Conservation (phyloP, 2,329 filamentous ascomycete genomes). For the Fusarium algeriense region DNA sequence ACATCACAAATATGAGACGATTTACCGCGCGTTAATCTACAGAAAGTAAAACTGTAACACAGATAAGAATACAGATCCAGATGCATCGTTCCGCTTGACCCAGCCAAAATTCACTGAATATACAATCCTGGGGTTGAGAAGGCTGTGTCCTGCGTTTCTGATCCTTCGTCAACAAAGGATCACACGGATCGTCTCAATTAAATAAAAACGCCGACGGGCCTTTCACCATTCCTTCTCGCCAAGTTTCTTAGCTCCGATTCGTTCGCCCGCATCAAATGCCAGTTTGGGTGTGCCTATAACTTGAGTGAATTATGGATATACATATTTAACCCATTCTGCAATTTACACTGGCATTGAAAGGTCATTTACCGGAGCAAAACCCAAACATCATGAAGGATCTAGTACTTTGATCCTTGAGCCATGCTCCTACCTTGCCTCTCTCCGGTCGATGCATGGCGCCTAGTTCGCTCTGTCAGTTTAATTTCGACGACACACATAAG, state of each 20-base stretch:
- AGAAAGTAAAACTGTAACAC: background rate
- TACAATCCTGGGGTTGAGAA: background rate
- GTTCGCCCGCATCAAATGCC: background rate
- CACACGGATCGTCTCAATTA: conserved; percentile 32
- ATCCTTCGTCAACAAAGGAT: conserved; percentile 27
- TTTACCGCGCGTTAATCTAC: background rate
- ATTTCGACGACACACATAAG: background rate
- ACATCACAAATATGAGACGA: conserved; percentile 1
- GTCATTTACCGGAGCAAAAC: background rate
- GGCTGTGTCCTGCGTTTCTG: conserved; percentile 16
- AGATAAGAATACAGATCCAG: background rate
- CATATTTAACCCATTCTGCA: conserved; percentile 22
- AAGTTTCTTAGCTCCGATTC: conserved; percentile 12
- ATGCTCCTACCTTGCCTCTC: background rate
- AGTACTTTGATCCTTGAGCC: background rate
- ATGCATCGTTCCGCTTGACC: background rate
- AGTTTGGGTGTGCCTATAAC: background rate
- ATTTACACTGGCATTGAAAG: conserved; percentile 11
- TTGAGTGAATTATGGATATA: background rate
- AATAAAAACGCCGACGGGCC: conserved; percentile 9
- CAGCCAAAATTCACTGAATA: background rate
- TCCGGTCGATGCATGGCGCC: background rate
- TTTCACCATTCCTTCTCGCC: conserved; percentile 18
- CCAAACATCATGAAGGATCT: background rate
- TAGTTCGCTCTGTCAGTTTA: too few relatives aligned